Conservation (phyloP, 2,329 filamentous ascomycete genomes). For the Diaporthe destruens region DNA sequence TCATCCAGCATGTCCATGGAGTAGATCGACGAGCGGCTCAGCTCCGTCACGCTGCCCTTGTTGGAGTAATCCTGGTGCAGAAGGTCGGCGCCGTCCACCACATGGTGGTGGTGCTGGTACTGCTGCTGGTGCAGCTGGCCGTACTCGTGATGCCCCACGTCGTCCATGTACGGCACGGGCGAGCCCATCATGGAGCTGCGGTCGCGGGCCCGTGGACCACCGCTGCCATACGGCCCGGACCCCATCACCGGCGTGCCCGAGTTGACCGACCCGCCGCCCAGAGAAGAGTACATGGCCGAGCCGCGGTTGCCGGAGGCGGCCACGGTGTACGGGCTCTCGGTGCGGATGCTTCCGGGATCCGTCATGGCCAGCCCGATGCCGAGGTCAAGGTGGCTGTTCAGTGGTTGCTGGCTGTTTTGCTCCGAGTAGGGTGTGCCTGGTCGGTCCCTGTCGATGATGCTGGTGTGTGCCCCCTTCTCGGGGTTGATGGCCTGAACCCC, state of each 20-base stretch:
- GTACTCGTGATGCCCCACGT: constrained; percentile 40
- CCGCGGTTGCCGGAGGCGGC: background rate
- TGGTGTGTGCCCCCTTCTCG: constrained; percentile 60
- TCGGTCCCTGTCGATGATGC: constrained; percentile 51
- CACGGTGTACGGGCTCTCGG: background rate
- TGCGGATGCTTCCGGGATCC: constrained; percentile 8
- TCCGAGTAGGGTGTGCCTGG: constrained; percentile 60
- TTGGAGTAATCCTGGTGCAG: constrained; percentile 28
- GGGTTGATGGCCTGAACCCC: constrained; percentile 54
- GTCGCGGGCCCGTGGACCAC: constrained; percentile 39
- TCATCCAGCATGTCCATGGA: constrained; percentile 10
- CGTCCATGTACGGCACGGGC: constrained; percentile 51
- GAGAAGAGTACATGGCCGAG: constrained; percentile 34
- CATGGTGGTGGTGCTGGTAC: background rate
- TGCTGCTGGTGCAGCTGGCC: constrained; percentile 16
- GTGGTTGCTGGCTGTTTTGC: constrained; percentile 49
- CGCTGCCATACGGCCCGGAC: constrained; percentile 9
- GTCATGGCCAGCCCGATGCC: constrained; percentile 21
- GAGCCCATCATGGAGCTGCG: constrained; percentile 12
- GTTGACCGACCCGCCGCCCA: constrained; percentile 38
- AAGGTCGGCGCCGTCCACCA: constrained; percentile 23
- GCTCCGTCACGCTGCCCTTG: constrained; percentile 1
- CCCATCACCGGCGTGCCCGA: constrained; percentile 35
- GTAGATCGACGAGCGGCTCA: constrained; percentile 22
- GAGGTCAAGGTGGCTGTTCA: constrained; percentile 30